Evolutionary conservation across 139 green algal genomes (phyloP).

Genomic region (Microglena sp.): DNA sequence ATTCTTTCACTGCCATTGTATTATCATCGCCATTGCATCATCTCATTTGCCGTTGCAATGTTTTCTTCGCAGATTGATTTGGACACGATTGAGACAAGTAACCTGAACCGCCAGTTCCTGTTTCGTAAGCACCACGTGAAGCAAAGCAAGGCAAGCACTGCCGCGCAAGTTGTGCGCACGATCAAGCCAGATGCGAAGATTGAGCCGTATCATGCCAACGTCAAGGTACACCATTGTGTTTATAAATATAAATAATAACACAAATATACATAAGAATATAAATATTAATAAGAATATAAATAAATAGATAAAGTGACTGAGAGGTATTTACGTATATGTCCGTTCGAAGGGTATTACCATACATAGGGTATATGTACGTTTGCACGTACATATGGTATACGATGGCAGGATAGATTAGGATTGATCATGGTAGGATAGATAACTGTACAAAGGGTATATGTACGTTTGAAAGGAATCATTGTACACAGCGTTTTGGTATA

Average conservation of each 20-base stretch:
- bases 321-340: too few relatives aligned
- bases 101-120: constrained; percentile 98
- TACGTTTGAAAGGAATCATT: too few relatives aligned
- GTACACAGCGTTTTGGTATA: too few relatives aligned
- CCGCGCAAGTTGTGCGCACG: constrained; percentile 51
- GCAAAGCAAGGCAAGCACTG: constrained; percentile 83
- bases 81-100: constrained; percentile 97
- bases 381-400: background rate
- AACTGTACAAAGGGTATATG: too few relatives aligned
- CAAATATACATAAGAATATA: background rate
- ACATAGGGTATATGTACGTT: background rate
- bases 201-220: constrained; percentile 66
- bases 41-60: too few relatives aligned
- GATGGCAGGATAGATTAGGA: too few relatives aligned
- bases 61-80: constrained; percentile 85
- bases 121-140: constrained; percentile 93
- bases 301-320: too few relatives aligned
- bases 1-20: too few relatives aligned
- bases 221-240: constrained; percentile 43
- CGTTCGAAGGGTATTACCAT: background rate
- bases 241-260: background rate
- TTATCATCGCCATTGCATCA: too few relatives aligned
- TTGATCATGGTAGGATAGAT: too few relatives aligned
- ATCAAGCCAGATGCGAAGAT: constrained; percentile 48
- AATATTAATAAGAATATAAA: background rate